A percentile compares a stretch with the other conserved stretches of the same genome.
phyloP scores from a whole-genome alignment of 768 basidiomycete genomes.

The Galerina marginata region DNA sequence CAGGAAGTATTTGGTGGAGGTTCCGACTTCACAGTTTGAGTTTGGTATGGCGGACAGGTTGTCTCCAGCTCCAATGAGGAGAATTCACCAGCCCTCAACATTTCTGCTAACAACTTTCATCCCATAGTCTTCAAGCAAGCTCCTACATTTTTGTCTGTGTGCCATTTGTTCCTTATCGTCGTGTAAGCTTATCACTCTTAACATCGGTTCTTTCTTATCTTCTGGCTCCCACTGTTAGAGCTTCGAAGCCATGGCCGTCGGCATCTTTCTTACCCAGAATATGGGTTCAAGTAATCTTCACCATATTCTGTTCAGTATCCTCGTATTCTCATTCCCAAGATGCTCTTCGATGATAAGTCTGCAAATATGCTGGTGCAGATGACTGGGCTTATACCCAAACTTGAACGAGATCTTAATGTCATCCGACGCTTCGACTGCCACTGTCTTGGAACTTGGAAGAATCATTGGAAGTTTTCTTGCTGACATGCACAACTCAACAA shows the following conservation, averaged over 20 bases:
- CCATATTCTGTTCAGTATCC: conserved; percentile 2
- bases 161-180: conserved; percentile 15
- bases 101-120: neutral
- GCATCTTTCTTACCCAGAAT: neutral
- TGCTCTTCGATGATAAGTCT: conserved; percentile 9
- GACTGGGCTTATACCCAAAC: conserved; percentile 11
- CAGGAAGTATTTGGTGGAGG: conserved; percentile 11
- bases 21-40: conserved; percentile 11
- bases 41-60: too few species aligned
- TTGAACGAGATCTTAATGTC: conserved; percentile 5
- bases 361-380: conserved; percentile 13
- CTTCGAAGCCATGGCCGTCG: conserved; percentile 12
- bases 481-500: conserved; percentile 7
- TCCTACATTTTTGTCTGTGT: conserved; percentile 10
- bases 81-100: neutral
- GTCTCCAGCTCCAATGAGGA: neutral
- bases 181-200: conserved; percentile 5
- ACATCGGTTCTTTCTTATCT: neutral
- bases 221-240: neutral
- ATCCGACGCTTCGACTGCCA: neutral
- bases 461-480: conserved; percentile 13
- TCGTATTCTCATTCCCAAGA: conserved; percentile 10
- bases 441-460: neutral
- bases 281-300: neutral
- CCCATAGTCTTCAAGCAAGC: conserved; percentile 15